Conservation (phyloP, 2,329 filamentous ascomycete genomes). For the Colletotrichum tanaceti region DNA sequence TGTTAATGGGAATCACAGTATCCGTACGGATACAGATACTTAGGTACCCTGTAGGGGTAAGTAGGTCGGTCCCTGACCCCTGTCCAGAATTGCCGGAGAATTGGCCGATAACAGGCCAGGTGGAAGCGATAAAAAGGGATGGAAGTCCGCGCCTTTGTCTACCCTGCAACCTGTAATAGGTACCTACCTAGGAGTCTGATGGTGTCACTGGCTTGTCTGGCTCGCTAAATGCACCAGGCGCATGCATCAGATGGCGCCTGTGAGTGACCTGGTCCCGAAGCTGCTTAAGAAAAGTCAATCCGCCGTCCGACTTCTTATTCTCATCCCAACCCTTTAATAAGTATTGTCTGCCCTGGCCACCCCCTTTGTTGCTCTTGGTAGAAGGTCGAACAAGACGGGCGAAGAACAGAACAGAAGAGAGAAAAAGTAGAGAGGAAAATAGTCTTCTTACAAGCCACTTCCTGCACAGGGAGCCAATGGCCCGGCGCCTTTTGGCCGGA, state of each 20-base stretch:
- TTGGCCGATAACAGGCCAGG: constrained; percentile 23
- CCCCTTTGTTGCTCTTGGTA: neutral
- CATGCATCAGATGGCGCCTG: constrained; percentile 1
- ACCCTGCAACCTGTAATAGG: no score
- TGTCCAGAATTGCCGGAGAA: constrained; percentile 18
- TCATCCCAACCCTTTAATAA: neutral
- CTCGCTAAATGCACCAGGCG: constrained; percentile 2
- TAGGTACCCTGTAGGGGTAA: no score
- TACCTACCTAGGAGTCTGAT: no score
- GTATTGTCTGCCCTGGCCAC: neutral
- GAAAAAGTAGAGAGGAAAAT: neutral
- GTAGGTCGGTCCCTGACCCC: constrained; percentile 15
- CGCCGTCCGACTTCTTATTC: neutral
- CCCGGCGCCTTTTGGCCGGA: constrained; percentile 25
- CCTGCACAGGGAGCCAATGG: constrained; percentile 35
- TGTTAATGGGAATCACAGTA: neutral
- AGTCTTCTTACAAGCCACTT: constrained; percentile 35
- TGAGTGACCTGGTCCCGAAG: neutral
- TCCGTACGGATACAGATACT: no score
- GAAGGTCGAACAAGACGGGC: constrained; percentile 13
- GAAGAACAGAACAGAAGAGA: neutral
- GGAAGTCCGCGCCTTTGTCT: constrained; percentile 8
- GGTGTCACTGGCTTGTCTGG: constrained; percentile 7
- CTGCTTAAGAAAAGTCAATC: constrained; percentile 15
- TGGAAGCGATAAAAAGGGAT: constrained; percentile 36